Conservation (phyloP, 768 basidiomycete species). For the Auriscalpium microsporum region DNA sequence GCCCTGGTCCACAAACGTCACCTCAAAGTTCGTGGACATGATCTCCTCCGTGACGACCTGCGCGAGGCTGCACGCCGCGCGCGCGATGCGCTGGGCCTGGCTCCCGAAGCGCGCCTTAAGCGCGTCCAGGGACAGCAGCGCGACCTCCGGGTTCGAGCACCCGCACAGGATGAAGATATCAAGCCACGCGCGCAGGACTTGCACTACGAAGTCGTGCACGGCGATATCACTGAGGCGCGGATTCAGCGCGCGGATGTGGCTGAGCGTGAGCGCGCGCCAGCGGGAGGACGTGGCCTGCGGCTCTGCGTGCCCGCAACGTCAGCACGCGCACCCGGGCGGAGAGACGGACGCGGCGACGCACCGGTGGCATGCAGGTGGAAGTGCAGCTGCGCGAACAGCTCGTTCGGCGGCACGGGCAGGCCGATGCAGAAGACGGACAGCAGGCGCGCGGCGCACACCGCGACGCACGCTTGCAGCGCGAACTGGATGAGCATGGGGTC, state of each 20-base stretch:
- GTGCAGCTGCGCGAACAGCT: constrained; percentile 53
- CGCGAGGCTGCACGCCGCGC: constrained; percentile 53
- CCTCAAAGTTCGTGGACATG: constrained; percentile 69
- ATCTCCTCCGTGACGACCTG: constrained; percentile 64
- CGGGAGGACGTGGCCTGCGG: constrained; percentile 71
- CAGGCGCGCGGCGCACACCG: constrained; percentile 58
- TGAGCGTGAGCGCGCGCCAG: constrained; percentile 69
- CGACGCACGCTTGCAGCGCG: constrained; percentile 63
- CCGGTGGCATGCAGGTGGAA: constrained; percentile 47
- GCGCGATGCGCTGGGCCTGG: constrained; percentile 60
- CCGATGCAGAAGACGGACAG: constrained; percentile 68
- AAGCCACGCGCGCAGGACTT: constrained; percentile 63
- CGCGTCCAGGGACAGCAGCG: constrained; percentile 16
- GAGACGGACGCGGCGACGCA: constrained; percentile 21
- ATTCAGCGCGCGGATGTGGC: constrained; percentile 57
- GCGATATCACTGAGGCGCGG: constrained; percentile 60
- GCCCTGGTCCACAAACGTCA: constrained; percentile 51
- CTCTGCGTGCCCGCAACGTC: constrained; percentile 30
- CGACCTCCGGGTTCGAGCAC: constrained; percentile 25
- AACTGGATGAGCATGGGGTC: constrained; percentile 73
- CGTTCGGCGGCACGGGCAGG: constrained; percentile 61
- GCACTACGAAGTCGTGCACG: constrained; percentile 63
- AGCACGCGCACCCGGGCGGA: constrained; percentile 9
- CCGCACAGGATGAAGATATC: constrained; percentile 62
- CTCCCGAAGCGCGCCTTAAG: constrained; percentile 45